phyloP scores from a whole-genome alignment of 106 monocot genomes.

The Platanthera zijinensis region DNA sequence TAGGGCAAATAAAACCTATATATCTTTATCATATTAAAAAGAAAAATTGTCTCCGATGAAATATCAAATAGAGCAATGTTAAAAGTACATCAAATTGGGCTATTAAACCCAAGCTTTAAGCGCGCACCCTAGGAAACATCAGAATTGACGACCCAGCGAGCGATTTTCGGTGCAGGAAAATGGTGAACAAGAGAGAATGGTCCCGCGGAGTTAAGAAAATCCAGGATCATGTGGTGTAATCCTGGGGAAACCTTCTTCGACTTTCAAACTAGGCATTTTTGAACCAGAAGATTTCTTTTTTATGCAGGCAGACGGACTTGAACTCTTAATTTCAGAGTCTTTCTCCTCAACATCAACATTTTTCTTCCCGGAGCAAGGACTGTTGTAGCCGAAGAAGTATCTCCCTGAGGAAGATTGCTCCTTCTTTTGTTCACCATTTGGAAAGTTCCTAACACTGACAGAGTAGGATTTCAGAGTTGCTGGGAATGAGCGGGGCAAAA shows the following conservation, averaged over 20 bases:
- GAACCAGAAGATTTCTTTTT: neutral
- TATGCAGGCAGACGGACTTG: neutral
- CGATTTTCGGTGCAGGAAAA: constrained; percentile 14
- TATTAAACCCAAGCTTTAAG: no score
- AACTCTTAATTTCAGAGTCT: constrained; percentile 20
- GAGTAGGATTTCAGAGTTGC: constrained; percentile 23
- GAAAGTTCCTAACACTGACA: constrained; percentile 18
- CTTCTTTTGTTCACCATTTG: constrained; percentile 12
- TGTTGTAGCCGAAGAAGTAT: constrained; percentile 33
- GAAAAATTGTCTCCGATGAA: no score
- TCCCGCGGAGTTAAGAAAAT: neutral
- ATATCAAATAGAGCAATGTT: no score
- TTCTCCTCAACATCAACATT: constrained; percentile 50
- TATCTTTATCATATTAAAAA: no score
- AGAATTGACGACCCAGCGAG: constrained; percentile 14
- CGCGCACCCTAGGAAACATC: neutral
- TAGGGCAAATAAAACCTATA: no score
- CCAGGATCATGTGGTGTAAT: constrained; percentile 15
- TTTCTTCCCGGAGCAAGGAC: constrained; percentile 58
- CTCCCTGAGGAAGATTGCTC: constrained; percentile 1
- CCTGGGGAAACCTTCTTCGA: constrained; percentile 16
- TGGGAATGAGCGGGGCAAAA: constrained; percentile 10
- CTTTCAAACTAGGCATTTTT: neutral
- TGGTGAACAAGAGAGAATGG: constrained; percentile 10
- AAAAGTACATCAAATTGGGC: no score